Conservation (phyloP, 345 rosid species). For the Citrus mangshanensis region DNA sequence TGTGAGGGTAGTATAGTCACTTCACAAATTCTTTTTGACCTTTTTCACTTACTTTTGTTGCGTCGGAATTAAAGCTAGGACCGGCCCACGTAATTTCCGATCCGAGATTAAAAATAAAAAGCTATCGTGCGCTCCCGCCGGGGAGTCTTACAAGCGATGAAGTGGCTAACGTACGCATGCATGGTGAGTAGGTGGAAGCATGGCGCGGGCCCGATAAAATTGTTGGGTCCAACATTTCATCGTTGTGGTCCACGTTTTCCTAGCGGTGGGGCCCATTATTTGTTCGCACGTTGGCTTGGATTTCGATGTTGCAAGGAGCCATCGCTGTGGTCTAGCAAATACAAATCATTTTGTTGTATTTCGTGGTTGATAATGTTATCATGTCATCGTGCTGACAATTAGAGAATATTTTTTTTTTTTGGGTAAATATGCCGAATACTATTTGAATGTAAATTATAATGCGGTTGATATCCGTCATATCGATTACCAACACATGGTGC, state of each 20-base stretch:
- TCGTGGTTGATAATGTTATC: not conserved
- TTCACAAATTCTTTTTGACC: not conserved
- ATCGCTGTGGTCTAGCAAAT: not conserved
- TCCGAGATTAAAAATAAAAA: not conserved
- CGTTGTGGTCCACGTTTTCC: not conserved
- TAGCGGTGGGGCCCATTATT: not conserved
- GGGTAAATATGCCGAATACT: not conserved
- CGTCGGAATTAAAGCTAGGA: constrained; percentile 2
- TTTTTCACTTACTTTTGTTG: not conserved
- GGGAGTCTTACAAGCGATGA: not conserved
- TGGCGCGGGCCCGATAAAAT: too few species aligned
- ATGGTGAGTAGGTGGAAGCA: not conserved
- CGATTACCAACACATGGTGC: not conserved
- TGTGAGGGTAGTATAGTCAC: constrained; percentile 53
- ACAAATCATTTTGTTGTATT: not conserved
- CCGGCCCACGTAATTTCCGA: constrained; percentile 10
- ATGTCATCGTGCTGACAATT: not conserved
- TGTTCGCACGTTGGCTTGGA: not conserved
- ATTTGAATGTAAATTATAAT: not conserved
- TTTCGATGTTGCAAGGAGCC: not conserved
- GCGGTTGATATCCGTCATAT: too few species aligned
- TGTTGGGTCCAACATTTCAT: not conserved
- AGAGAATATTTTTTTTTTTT: not conserved
- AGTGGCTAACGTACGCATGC: constrained; percentile 12
- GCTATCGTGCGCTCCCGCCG: constrained; percentile 20